Evolutionary conservation across 768 basidiomycete genomes (phyloP), one percentile per base, ranked within the genome.

Genomic region (Collybia nuda): DNA sequence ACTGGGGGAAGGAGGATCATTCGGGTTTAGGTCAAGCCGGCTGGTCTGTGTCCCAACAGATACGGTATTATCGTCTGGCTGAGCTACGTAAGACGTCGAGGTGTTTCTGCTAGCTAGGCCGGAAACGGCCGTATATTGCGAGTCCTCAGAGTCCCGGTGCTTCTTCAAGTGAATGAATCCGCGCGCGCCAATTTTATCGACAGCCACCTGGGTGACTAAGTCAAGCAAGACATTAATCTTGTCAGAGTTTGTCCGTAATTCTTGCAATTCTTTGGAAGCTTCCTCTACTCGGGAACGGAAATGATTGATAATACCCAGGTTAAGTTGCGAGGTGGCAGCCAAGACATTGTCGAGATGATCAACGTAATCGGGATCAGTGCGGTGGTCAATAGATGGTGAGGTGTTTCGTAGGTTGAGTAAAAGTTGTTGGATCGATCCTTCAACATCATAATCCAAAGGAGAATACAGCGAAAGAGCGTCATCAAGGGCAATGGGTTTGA

Each of bases 131-230:
- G 61, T 60, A 17, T 24, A 38, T 47, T 82, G 78, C 1, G 86
- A 88, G 62, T 86, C 85, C 59, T 80, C 78, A n/a, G 86, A 88
- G 42, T 80, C 84, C 47, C 84, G 76, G 12, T 78, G 73, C 1
- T 71, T 68, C 36, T 74, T 71, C 37, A 55, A 58, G 51, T 21
- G 52, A 56, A 29, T 64, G 22, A 77, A 62, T 11, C 73, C 73
- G 2, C 66, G 65, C 18, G 63, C 51, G 6, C 61, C 59, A 26
- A 80, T 53, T n/a, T 74, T 75, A n/a, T 70, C 72, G 42, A 76
- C 71, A 28, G 80, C 73, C 5, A 74, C 71, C 19, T 68, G 64
- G 9, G 71, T 69, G 26, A 80, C 73, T 0, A 63, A 64, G 23
- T 77, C 75, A 49, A 81, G 67, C 24, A 81, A 62, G 7, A 61